Percentiles rank a stretch among this genome's conserved stretches.
Evolutionary conservation across 2,329 filamentous ascomycete genomes (phyloP).

Genomic region (Thermochaetoides dissita): DNA sequence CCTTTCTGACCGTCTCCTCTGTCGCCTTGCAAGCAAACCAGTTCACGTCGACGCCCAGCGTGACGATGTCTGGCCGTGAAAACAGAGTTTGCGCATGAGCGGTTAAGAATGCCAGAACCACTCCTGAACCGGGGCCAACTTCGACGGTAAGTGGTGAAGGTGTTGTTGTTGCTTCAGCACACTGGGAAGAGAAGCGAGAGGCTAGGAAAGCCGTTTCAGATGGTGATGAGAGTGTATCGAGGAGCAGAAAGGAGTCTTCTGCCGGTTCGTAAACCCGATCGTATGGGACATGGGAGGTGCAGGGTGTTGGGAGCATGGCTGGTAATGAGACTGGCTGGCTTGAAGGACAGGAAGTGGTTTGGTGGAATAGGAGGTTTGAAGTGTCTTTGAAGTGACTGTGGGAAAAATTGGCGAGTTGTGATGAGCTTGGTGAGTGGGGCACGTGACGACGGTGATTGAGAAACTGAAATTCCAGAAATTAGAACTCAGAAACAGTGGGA

Average conservation of each 20-base stretch:
- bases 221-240: conserved; percentile 72
- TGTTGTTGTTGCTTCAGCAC: conserved; percentile 18
- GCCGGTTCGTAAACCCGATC: conserved; percentile 85
- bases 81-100: conserved; percentile 63
- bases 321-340: no score
- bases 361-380: background rate
- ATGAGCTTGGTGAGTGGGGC: conserved; percentile 5
- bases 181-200: conserved; percentile 36
- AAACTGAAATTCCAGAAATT: background rate
- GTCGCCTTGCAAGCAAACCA: conserved; percentile 69
- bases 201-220: conserved; percentile 57
- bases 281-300: conserved; percentile 82
- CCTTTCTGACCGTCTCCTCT: conserved; percentile 47
- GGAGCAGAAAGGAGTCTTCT: conserved; percentile 86
- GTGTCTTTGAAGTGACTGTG: background rate
- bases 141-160: conserved; percentile 58
- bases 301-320: conserved; percentile 79
- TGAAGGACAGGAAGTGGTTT: background rate
- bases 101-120: conserved; percentile 78
- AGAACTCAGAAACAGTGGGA: no score
- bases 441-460: conserved; percentile 3
- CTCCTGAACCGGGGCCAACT: conserved; percentile 80
- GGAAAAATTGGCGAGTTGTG: background rate
- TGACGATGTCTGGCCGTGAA: conserved; percentile 53
- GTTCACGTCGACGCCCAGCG: conserved; percentile 75